Conservation (phyloP, 768 basidiomycete genomes). For the Lactarius hengduanensis region DNA sequence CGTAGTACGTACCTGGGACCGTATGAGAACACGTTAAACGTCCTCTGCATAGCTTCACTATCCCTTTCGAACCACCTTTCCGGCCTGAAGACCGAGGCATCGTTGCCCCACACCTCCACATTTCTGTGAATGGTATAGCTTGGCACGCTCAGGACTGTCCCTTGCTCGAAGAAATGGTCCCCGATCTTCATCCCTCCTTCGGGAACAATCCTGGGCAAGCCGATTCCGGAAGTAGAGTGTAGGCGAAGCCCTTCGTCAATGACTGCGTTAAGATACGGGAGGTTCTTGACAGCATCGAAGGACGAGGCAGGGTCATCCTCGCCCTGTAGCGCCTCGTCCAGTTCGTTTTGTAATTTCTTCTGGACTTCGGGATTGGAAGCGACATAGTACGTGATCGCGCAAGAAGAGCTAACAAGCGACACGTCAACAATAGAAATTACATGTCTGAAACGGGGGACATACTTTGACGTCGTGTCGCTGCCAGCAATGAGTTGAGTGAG, state of each 20-base stretch:
- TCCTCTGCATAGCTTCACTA: slow-evolving; percentile 56
- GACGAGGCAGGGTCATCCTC: slow-evolving; percentile 63
- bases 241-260: slow-evolving; percentile 84
- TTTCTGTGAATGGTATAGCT: slow-evolving; percentile 84
- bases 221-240: slow-evolving; percentile 81
- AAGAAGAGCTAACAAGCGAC: slow-evolving; percentile 62
- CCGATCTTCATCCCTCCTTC: slow-evolving; percentile 65
- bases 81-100: slow-evolving; percentile 70
- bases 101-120: slow-evolving; percentile 69
- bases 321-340: slow-evolving; percentile 56
- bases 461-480: slow-evolving; percentile 94
- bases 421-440: slow-evolving; percentile 1
- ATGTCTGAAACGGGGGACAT: slow-evolving; percentile 31
- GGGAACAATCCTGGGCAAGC: slow-evolving; percentile 78
- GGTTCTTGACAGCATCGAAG: slow-evolving; percentile 65
- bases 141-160: slow-evolving; percentile 77
- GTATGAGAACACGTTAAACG: slow-evolving; percentile 84
- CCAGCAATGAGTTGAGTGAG: slow-evolving; percentile 85
- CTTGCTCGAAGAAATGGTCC: slow-evolving; percentile 63
- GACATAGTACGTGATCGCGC: slow-evolving; percentile 85
- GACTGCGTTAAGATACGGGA: slow-evolving; percentile 82
- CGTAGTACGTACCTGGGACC: slow-evolving; percentile 61
- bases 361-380: slow-evolving; percentile 65
- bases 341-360: slow-evolving; percentile 70
- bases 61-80: slow-evolving; percentile 85